These are phyloP conservation scores for Coprinopsis sp. DNA, from an alignment of 768 basidiomycete genomes.

Conservation along the genomic window DNA sequence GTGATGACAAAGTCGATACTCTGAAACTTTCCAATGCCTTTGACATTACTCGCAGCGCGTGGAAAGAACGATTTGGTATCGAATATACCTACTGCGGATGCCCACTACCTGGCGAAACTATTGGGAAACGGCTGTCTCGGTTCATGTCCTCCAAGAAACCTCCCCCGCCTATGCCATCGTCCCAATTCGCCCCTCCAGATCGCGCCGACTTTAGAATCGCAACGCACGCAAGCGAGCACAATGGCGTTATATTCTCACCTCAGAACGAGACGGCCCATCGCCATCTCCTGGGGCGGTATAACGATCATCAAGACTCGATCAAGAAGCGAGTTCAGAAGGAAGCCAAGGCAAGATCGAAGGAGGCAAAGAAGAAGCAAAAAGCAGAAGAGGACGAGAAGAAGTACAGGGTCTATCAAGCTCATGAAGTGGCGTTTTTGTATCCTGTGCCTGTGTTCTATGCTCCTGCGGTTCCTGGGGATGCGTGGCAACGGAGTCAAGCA, in stretches of 20 bases:
- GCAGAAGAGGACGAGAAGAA: not conserved
- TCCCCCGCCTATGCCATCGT: not conserved
- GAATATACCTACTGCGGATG: constrained; percentile 62
- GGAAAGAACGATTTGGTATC: constrained; percentile 41
- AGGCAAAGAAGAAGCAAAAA: too few species aligned
- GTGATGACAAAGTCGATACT: constrained; percentile 4
- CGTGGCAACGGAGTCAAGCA: not conserved
- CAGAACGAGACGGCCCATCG: not conserved
- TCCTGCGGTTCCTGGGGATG: not conserved
- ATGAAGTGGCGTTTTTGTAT: constrained; percentile 3
- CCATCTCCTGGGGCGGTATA: not conserved
- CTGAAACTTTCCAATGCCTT: not conserved
- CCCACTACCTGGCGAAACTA: constrained; percentile 40
- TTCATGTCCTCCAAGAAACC: not conserved
- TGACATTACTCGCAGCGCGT: not conserved
- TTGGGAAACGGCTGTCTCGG: constrained; percentile 21
- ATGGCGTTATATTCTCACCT: not conserved
- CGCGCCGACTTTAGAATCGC: not conserved
- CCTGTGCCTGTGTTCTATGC: constrained; percentile 2
- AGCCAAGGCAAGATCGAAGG: too few species aligned
- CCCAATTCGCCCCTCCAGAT: not conserved
- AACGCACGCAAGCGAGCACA: constrained; percentile 9
- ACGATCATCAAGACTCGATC: too few species aligned
- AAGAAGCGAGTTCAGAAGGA: too few species aligned
- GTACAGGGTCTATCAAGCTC: too few species aligned